Evolutionary conservation across 352 stramenopile genomes (phyloP).

Genomic region (Phytophthora pinifolia): DNA sequence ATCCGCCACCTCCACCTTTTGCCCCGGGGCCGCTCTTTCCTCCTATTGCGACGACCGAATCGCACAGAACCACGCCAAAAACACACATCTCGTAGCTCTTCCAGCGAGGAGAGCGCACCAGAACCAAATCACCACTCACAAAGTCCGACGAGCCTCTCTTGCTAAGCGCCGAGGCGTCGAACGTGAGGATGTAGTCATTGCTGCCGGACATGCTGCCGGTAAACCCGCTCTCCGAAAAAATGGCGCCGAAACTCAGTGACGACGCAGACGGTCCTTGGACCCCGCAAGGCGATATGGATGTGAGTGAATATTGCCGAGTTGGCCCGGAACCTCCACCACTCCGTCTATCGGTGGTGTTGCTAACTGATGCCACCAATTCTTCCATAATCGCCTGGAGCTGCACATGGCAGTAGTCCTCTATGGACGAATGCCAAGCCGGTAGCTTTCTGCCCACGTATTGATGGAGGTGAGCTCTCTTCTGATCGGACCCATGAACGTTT

Average conservation of each 20-base stretch:
- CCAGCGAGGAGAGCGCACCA: conserved; percentile 60
- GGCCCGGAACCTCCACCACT: conserved; percentile 31
- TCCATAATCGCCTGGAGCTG: conserved; percentile 73
- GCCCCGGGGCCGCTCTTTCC: conserved; percentile 13
- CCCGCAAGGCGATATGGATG: conserved; percentile 65
- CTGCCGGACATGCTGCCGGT: conserved; percentile 37
- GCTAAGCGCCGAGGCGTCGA: conserved; percentile 31
- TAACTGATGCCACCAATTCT: conserved; percentile 63
- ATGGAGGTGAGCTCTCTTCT: conserved; percentile 26
- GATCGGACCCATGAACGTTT: conserved; percentile 37
- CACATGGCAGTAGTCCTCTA: conserved; percentile 56
- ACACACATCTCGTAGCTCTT: conserved; percentile 53
- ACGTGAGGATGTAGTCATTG: conserved; percentile 68
- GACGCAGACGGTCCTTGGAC: conserved; percentile 19
- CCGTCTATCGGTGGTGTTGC: conserved; percentile 38
- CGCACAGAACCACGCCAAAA: conserved; percentile 74
- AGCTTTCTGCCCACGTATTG: conserved; percentile 38
- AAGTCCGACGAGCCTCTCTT: conserved; percentile 43
- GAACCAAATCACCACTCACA: conserved; percentile 58
- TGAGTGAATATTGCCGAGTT: conserved; percentile 31
- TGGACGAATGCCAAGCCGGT: conserved; percentile 42
- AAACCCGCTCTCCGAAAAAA: conserved; percentile 77
- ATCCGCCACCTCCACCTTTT: conserved; percentile 4
- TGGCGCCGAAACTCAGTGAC: conserved; percentile 48
- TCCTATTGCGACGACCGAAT: conserved; percentile 59